These are phyloP conservation scores for Plantago ovata DNA, from an alignment of 257 asterid species.

Conservation along the genomic window DNA sequence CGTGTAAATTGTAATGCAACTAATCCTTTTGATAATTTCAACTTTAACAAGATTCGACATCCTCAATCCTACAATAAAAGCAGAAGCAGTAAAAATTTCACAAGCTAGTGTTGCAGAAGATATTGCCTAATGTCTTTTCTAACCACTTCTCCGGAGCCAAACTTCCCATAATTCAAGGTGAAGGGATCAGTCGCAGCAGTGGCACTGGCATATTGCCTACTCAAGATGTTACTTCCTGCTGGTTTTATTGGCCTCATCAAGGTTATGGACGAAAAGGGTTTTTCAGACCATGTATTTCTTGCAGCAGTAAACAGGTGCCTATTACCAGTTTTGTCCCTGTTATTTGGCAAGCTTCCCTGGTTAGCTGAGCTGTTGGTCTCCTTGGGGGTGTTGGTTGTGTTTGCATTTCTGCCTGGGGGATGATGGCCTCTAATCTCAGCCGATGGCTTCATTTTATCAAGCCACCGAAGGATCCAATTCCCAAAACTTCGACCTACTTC, in stretches of 20 bases:
- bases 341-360: constrained; percentile 24
- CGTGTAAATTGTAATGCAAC: no score
- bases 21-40: no score
- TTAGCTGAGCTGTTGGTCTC: constrained; percentile 29
- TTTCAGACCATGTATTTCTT: constrained; percentile 37
- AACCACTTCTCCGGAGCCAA: constrained; percentile 39
- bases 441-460: constrained; percentile 75
- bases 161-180: constrained; percentile 23
- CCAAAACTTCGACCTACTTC: constrained; percentile 90
- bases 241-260: constrained; percentile 50
- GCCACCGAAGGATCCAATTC: constrained; percentile 76
- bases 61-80: no score
- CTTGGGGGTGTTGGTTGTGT: constrained; percentile 29
- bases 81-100: neutral
- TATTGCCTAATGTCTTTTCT: constrained; percentile 65
- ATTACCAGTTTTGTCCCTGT: constrained; percentile 29
- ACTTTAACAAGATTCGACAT: no score
- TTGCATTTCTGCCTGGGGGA: constrained; percentile 23
- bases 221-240: constrained; percentile 43
- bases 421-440: constrained; percentile 68
- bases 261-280: constrained; percentile 23
- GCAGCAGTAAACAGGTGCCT: constrained; percentile 56
- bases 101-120: constrained; percentile 38
- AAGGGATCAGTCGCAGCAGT: constrained; percentile 26
- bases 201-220: constrained; percentile 45